Percentiles rank a stretch among this genome's conserved stretches.
Evolutionary conservation across 805 yeast genomes (phyloP).

Genomic region (Schwanniomyces pseudopolymorphus): DNA sequence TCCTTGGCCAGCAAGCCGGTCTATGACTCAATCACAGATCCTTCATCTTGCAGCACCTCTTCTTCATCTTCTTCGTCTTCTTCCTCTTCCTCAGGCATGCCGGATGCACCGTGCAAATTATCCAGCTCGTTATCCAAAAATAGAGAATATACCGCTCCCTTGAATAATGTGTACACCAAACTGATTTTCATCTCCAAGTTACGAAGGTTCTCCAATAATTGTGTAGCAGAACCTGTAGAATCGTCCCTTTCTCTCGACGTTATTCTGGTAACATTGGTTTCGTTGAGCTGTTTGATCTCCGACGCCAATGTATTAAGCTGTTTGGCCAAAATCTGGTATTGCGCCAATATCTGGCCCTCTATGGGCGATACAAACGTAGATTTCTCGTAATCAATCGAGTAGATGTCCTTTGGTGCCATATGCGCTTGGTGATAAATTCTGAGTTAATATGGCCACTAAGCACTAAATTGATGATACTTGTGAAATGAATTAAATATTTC

Average conservation of each 20-base stretch:
- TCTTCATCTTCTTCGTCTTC: too few species aligned
- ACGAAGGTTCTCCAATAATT: conserved; percentile 49
- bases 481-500: too few species aligned
- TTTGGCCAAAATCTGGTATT: conserved; percentile 37
- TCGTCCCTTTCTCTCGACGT: conserved; percentile 3
- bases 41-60: conserved; percentile 1
- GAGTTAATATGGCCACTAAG: background rate
- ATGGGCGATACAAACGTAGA: conserved; percentile 18
- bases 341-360: conserved; percentile 35
- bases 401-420: conserved; percentile 16
- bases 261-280: conserved; percentile 7
- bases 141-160: conserved; percentile 68
- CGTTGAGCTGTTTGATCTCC: conserved; percentile 31
- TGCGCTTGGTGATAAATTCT: background rate
- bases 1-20: too few species aligned
- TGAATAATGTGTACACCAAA: conserved; percentile 62
- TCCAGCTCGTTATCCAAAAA: conserved; percentile 49
- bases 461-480: too few species aligned
- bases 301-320: conserved; percentile 30
- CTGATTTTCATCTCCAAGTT: conserved; percentile 63
- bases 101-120: conserved; percentile 5
- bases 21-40: background rate
- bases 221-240: conserved; percentile 23
- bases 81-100: conserved; percentile 1
- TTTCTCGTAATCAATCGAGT: conserved; percentile 16